Base-by-base conservation (phyloP, 768 basidiomycete genomes). In the Termitomyces sp. region DNA sequence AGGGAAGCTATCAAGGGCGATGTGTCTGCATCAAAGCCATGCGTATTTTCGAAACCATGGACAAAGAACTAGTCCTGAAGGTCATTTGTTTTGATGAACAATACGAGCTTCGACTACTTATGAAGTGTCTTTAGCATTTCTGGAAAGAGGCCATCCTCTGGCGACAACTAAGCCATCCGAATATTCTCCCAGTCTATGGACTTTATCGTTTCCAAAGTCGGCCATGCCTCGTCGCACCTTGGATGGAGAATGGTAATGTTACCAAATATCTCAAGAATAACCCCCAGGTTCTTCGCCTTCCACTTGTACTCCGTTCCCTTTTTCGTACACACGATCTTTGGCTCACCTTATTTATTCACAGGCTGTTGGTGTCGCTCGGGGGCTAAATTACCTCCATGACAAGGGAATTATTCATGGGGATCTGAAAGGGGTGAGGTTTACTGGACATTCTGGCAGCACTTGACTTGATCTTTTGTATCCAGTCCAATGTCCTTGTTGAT, bases 231-330 rank as follows among this genome's bases (percentile, higher is more conserved):
- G 71, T 75, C 2, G 71, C 71, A 4, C 72, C 74, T 5, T 76
- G 72, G 74, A 74, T 74, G 74, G 65, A 73, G 32, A 68, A 71
- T 50, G 75, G 74, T 0, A 72, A 71, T 46, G 63, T 73, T 12
- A 67, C 13, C n/a, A 56, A 36, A 23, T 49, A 49, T 28, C 56
- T 47, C 16, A 32, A 41, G 2, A 9, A 18, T 12, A 28, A 43
- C 14, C 38, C 53, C 20, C 28, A 32, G 1, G 41, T 6, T 43
- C 53, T 41, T 20, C 53, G 53, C 41, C 43, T 44, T 44, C 53
- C 53, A 1, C 57, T 47, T 20, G 40, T 49, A 8, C 14, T 28
- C 30, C n/a, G n/a, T n/a, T n/a, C n/a, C n/a, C n/a, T n/a, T n/a
- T n/a, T n/a, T n/a, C n/a, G n/a, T n/a, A n/a, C n/a, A n/a, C n/a